A percentile compares a stretch with the other conserved stretches of the same genome.
Conservation (phyloP, 805 yeast species). For the Brettanomyces nanus region DNA sequence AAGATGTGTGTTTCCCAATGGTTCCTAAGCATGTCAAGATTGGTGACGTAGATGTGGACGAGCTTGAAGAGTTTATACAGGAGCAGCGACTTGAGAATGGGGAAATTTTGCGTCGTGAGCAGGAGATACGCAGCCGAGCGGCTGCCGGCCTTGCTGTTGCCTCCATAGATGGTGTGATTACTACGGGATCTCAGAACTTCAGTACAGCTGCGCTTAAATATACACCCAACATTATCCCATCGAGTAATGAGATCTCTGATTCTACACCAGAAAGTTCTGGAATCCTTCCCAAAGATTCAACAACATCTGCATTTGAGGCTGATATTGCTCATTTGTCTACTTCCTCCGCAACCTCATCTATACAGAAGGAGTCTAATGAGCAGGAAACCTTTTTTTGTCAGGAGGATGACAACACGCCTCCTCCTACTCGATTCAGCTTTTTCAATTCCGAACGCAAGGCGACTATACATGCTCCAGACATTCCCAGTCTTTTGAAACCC, state of each 20-base stretch:
- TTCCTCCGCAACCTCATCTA: too few species aligned
- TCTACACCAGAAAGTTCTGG: neutral
- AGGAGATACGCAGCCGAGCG: slow-evolving; percentile 12
- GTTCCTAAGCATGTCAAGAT: slow-evolving; percentile 48
- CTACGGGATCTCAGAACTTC: slow-evolving; percentile 30
- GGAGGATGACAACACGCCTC: slow-evolving; percentile 8
- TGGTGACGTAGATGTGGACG: slow-evolving; percentile 85
- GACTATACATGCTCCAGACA: slow-evolving; percentile 83
- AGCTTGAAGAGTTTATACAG: slow-evolving; percentile 71
- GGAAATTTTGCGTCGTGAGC: slow-evolving; percentile 26
- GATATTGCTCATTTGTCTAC: slow-evolving; percentile 5
- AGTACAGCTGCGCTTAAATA: slow-evolving; percentile 52
- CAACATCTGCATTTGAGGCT: neutral
- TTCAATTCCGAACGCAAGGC: slow-evolving; percentile 77
- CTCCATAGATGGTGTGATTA: slow-evolving; percentile 5
- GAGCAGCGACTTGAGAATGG: slow-evolving; percentile 47
- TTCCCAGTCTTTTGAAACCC: slow-evolving; percentile 64
- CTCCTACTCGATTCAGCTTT: slow-evolving; percentile 75
- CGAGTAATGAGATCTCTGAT: neutral
- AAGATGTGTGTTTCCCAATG: slow-evolving; percentile 97
- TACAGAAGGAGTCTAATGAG: neutral
- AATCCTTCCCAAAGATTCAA: neutral
- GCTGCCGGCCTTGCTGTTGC: neutral
- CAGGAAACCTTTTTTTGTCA: neutral
- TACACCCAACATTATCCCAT: slow-evolving; percentile 34